Base-by-base conservation (phyloP, 1,284 basidiomycete species). In the Heterobasidion irregulare region DNA sequence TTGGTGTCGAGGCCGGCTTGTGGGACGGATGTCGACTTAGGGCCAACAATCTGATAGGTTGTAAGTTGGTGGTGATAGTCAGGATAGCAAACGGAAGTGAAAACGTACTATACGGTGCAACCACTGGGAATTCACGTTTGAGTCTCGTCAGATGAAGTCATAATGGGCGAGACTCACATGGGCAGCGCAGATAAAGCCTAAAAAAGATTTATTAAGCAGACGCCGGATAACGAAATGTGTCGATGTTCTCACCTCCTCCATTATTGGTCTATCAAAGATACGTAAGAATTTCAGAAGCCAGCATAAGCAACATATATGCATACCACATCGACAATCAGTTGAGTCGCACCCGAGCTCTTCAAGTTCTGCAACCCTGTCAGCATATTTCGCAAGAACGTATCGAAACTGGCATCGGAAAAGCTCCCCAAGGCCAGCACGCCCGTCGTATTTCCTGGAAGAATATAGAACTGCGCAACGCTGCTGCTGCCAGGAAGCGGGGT, bases 371-470 rank as follows among this genome's bases (percentile, higher is more conserved):
- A 63, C 7, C 82, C 82, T 2, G 67, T 67, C 51, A 84, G 59
- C 53, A 84, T 63, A 43, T 75, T 74, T 34, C 66, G 61, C 58
- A 76, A 66, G 56, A 83, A 74, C 2, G 60, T 60, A 51, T 67
- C 64, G 59, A 77, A 79, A 56, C 70, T 67, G 2, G 59, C 58
- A 12, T 77, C 78, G 1, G 75, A 75, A 65, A 84, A 84, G 63
- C 80, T 82, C 15, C 82, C 81, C 13, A 84, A 72, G 16, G 79
- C 77, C 50, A 84, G 68, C 1, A 83, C 78, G 41, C 80, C 82
- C 0, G 80, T 83, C 60, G 72, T 75, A n/a, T 68, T 68, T 56
- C 83, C 80, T 2, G 75, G 66, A 12, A 84, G 65, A 63, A 81
- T 59, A 63, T 76, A 79, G 64, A 83, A 84, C 60, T 82, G 77